Evolutionary conservation across 768 basidiomycete species (phyloP), one percentile per base, ranked within the genome.

Genomic region (Boletus eberwhitei): DNA sequence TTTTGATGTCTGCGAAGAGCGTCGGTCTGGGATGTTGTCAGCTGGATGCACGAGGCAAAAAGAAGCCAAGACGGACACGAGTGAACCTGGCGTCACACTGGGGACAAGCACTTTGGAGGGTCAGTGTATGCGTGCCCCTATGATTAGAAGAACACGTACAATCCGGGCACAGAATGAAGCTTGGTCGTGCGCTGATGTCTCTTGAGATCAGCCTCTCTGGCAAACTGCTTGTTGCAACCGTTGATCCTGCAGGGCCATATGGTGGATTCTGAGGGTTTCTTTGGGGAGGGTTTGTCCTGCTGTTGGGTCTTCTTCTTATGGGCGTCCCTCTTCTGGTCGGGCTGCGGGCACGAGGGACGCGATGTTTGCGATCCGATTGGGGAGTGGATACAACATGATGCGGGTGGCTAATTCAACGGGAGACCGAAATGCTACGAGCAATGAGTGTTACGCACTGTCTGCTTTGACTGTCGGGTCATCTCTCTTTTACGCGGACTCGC

Each of bases 11-110:
- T 77, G 41, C 85, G 77, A n/a, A 88, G 75, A 19, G 88, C 88
- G 70, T 90, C 88, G n/a, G 87, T 86, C 88, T 90, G 60, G 44
- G 55, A 48, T 41, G 50, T 29, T 14, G 61, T 71, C 40, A 63
- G 59, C 19, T 42, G 29, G 17, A 29, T 29, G 48, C 64, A 59
- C 59, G 53, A 52, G 55, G 50, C 43, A 26, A 8, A 49, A 47
- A 51, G 48, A 59, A 44, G 43, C 50, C 44, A 35, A 40, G 38
- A 81, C 82, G 66, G 68, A 88, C 88, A 71, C 88, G 77, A 42
- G 88, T 90, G 64, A 90, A 90, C 36, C 82, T 83, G 38, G 88
- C 86, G 62, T 89, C 87, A 58, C 88, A 90, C 64, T 90, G 87
- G 3, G 87, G 87, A 70, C 88, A 90, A 40, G 82, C 74, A 69